A percentile compares a stretch with the other conserved stretches of the same genome.
phyloP scores from a whole-genome alignment of 2,329 filamentous ascomycete genomes.

The Xylaria digitata region DNA sequence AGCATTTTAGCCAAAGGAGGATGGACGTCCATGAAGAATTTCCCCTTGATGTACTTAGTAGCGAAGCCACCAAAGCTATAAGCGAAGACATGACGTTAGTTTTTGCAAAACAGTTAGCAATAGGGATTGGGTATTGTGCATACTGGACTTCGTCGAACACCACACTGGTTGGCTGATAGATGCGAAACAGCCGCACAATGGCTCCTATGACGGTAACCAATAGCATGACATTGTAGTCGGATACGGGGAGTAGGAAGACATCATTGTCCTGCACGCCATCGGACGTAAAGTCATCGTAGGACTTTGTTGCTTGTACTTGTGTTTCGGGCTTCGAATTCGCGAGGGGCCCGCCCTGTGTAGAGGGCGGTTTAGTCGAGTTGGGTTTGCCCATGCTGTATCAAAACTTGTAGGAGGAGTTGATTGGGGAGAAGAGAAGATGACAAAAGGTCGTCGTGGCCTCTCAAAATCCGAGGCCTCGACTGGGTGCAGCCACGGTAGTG shows the following conservation, averaged over 20 bases:
- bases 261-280: slow-evolving; percentile 89
- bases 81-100: slow-evolving; percentile 34
- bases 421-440: slow-evolving; percentile 20
- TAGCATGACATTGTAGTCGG: slow-evolving; percentile 83
- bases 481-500: slow-evolving; percentile 28
- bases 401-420: slow-evolving; percentile 3
- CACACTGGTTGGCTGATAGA: slow-evolving; percentile 95
- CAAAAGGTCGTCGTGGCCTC: slow-evolving; percentile 46
- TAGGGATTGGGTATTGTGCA: slow-evolving; percentile 54
- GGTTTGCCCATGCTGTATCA: slow-evolving; percentile 54
- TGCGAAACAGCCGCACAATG: slow-evolving; percentile 88
- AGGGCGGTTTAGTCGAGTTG: slow-evolving; percentile 54
- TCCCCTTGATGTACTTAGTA: slow-evolving; percentile 98
- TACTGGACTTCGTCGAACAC: slow-evolving; percentile 99
- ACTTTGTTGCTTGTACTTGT: slow-evolving; percentile 50
- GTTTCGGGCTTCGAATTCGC: slow-evolving; percentile 47
- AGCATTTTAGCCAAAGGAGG: slow-evolving; percentile 96
- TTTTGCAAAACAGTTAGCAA: background rate
- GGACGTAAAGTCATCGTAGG: slow-evolving; percentile 72
- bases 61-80: slow-evolving; percentile 95
- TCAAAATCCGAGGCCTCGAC: slow-evolving; percentile 18
- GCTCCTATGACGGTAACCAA: slow-evolving; percentile 79
- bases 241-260: slow-evolving; percentile 84
- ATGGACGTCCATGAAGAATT: slow-evolving; percentile 99
- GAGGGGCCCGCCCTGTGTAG: slow-evolving; percentile 47